Conservation (phyloP, 257 asterid genomes). For the Handroanthus guayacan region DNA sequence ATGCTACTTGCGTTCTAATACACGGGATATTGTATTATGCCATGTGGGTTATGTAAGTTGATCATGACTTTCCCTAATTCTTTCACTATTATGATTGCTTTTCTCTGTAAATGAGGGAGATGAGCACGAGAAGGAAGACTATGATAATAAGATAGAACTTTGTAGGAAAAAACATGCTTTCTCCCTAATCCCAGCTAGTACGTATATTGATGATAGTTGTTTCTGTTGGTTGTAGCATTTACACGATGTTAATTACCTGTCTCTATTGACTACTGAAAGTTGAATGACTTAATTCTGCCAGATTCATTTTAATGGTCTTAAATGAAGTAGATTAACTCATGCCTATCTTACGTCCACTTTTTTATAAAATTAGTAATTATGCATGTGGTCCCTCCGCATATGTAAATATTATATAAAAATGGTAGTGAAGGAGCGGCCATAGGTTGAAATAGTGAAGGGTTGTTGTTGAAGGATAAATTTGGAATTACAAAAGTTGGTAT, state of each 20-base stretch:
- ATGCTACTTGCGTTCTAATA: constrained; percentile 7
- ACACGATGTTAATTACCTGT: constrained; percentile 13
- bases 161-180: background rate
- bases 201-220: background rate
- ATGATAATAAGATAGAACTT: background rate
- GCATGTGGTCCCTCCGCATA: no score
- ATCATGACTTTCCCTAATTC: constrained; percentile 3
- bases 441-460: no score
- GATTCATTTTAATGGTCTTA: background rate
- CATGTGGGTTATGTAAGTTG: constrained; percentile 4
- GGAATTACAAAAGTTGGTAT: no score
- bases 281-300: background rate
- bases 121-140: constrained; percentile 10
- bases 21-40: background rate
- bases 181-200: background rate
- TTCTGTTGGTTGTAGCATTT: background rate
- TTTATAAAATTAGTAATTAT: background rate
- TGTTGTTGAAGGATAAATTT: no score
- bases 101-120: background rate
- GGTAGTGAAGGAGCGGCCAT: no score
- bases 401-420: no score
- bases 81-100: background rate
- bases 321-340: background rate
- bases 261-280: background rate
- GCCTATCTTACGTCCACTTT: constrained; percentile 16